Evolutionary conservation across 1,139 yeast species (phyloP), one percentile per base, ranked within the genome.

Genomic region (Pichia inconspicua): DNA sequence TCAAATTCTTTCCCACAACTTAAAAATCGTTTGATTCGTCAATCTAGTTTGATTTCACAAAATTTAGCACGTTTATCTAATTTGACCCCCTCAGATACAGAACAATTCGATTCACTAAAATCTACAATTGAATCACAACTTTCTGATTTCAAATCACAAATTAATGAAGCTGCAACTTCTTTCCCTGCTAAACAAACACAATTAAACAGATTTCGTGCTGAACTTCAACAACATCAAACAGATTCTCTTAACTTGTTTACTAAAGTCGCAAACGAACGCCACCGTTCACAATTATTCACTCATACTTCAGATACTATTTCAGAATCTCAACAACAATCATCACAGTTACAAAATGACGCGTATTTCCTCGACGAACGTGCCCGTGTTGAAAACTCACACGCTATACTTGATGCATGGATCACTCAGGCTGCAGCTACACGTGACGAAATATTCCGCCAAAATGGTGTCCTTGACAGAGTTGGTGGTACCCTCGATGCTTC

Each of bases 381-480:
- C 36, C 72, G 96, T 46, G 84, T 84, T 25, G 88, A 86, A 56
- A 74, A 74, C 48, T 82, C 94, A 41, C 83, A 88, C 63, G 73
- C 75, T 42, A 71, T 89, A 53, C 87, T 96, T 8, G 97, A 92
- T 61, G 69, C 85, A 44, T 70, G 92, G 49, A 72, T 92, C 38
- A 78, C 79, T 27, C 94, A 85, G 62, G 98, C 97, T 0, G 84
- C 80, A 66, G 85, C 84, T 56, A 89, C 98, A 0, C 72, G 97
- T 53, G 97, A 92, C 54, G 95, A 86, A 61, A 75, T 92, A 48
- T 59, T 76, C 47, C 73, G 82, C 45, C 98, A 92, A 67, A 73
- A 95, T 49, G 75, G 75, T 41, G 66, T 77, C 14, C 69, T 92
- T 47, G 72, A 74, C 46, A 78, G 72, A 54, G 85, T 95, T 14